Conservation (phyloP, 2,329 filamentous ascomycete genomes). For the Penicillium sumatraense region DNA sequence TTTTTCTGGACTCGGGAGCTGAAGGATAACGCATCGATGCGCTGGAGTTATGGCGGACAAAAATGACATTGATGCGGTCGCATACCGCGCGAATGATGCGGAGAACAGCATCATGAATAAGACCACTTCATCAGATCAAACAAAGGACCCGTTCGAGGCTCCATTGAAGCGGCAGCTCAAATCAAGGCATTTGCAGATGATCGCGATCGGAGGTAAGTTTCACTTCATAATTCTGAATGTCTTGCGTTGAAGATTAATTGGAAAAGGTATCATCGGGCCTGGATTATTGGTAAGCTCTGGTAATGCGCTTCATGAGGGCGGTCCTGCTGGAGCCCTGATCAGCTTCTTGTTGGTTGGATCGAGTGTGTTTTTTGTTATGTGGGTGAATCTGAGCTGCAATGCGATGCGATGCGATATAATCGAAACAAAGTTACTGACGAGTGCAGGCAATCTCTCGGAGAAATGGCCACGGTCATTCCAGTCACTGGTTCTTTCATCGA, state of each 20-base stretch:
- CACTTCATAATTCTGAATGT: conserved; percentile 35
- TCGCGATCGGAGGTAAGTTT: conserved; percentile 64
- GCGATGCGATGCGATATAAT: not conserved
- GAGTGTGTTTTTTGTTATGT: conserved; percentile 60
- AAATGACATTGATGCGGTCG: conserved; percentile 5
- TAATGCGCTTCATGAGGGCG: conserved; percentile 69
- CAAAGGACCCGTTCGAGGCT: conserved; percentile 25
- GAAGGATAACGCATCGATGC: not conserved
- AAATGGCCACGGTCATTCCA: conserved; percentile 74
- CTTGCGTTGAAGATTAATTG: not conserved
- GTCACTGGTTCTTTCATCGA: conserved; percentile 73
- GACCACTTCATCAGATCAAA: conserved; percentile 4
- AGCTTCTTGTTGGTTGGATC: conserved; percentile 74
- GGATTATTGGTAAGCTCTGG: conserved; percentile 74
- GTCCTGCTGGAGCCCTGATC: conserved; percentile 73
- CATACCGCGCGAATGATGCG: conserved; percentile 11
- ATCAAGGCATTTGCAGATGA: conserved; percentile 67
- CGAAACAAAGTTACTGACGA: not conserved
- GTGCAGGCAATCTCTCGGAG: conserved; percentile 74
- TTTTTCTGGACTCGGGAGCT: not conserved
- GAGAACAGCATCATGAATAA: conserved; percentile 8
- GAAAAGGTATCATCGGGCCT: conserved; percentile 65
- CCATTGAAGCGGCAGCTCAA: conserved; percentile 55
- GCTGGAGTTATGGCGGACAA: conserved; percentile 3
- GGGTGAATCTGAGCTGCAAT: not conserved